These are phyloP conservation scores for Albifimbria verrucaria DNA, from an alignment of 2,329 filamentous ascomycete genomes.

Conservation along the genomic window DNA sequence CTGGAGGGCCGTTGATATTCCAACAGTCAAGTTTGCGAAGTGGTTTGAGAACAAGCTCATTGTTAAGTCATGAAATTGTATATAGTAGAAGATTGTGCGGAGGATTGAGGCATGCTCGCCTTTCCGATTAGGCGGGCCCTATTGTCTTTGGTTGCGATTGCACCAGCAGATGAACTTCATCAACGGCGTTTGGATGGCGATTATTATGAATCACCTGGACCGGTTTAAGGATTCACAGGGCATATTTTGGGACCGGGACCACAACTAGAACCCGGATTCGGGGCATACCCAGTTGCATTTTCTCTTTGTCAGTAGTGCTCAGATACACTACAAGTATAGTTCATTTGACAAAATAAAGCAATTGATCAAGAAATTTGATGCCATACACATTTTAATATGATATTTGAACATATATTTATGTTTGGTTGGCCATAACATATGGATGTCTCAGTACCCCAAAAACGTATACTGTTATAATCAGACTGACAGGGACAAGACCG, in stretches of 20 bases:
- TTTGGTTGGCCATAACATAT: too few relatives aligned
- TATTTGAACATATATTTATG: too few relatives aligned
- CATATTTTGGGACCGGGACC: not conserved
- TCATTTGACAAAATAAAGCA: too few relatives aligned
- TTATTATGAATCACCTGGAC: not conserved
- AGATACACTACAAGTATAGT: too few relatives aligned
- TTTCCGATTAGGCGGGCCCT: not conserved
- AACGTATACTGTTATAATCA: too few relatives aligned
- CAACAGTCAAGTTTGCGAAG: conserved; percentile 53
- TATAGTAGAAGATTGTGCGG: not conserved
- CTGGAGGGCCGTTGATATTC: conserved; percentile 53
- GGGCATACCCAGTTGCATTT: not conserved
- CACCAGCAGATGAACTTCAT: not conserved
- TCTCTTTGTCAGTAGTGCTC: not conserved
- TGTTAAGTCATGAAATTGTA: conserved; percentile 21
- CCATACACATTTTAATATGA: too few relatives aligned
- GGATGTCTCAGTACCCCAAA: too few relatives aligned
- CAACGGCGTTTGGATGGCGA: not conserved
- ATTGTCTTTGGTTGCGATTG: not conserved
- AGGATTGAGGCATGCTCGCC: not conserved
- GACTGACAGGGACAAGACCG: too few relatives aligned
- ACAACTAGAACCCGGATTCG: not conserved
- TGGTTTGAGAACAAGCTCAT: conserved; percentile 48
- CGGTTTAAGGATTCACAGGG: not conserved
- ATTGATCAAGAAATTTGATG: too few relatives aligned